Evolutionary conservation across 2,329 filamentous ascomycete genomes (phyloP).

Genomic region (Diaporthe eres): DNA sequence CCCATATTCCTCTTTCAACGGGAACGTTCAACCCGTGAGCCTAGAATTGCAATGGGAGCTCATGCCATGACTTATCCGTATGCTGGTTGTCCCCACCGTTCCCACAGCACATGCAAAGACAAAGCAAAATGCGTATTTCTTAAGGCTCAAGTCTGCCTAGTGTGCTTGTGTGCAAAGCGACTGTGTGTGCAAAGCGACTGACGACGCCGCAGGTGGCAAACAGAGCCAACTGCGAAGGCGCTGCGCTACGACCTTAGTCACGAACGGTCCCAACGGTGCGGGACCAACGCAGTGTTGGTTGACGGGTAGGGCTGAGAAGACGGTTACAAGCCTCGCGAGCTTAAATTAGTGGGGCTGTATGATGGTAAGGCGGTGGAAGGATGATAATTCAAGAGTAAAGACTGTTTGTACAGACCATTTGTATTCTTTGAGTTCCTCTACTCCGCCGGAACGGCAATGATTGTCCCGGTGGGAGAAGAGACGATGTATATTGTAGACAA

Average conservation of each 20-base stretch:
- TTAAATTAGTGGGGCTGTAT: neutral
- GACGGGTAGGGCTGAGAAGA: slow-evolving; percentile 3
- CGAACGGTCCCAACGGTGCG: neutral
- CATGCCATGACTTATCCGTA: neutral
- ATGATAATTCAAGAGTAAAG: no score
- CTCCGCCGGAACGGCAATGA: no score
- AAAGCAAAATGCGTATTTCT: neutral
- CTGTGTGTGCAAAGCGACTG: neutral
- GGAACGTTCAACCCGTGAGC: neutral
- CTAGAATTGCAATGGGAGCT: neutral
- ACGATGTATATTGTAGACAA: no score
- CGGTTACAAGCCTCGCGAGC: neutral
- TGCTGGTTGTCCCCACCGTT: neutral
- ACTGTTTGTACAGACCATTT: no score
- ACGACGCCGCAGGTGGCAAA: neutral
- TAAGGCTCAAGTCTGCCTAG: neutral
- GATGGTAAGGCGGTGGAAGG: neutral
- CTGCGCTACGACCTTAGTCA: slow-evolving; percentile 10
- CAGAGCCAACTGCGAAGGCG: neutral
- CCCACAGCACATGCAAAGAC: no score
- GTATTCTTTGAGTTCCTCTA: no score
- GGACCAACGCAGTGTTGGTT: slow-evolving; percentile 21
- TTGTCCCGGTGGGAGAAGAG: no score
- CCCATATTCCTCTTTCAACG: slow-evolving; percentile 21
- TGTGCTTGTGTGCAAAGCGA: neutral